Evolutionary conservation across 2,329 filamentous ascomycete species (phyloP).

Genomic region (Juglanconis sp.): DNA sequence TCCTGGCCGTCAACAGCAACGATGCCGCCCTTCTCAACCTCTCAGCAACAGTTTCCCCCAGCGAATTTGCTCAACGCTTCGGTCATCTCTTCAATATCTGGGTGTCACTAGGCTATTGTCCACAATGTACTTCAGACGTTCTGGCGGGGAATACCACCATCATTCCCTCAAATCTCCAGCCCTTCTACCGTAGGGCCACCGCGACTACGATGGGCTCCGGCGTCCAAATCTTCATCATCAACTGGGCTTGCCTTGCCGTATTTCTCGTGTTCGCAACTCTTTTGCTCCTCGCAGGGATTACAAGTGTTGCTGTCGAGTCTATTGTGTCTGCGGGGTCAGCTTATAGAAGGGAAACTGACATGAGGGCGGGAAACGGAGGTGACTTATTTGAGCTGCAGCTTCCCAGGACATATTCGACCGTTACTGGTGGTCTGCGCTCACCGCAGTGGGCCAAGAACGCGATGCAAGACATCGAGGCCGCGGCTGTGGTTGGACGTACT

Average conservation of each 20-base stretch:
- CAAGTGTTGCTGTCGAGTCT: constrained; percentile 12
- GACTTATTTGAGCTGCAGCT: constrained; percentile 12
- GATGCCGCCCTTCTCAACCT: not conserved
- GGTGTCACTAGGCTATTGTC: constrained; percentile 18
- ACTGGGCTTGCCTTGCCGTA: constrained; percentile 8
- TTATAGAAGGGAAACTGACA: no score
- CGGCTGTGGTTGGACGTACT: not conserved
- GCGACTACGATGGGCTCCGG: constrained; percentile 1
- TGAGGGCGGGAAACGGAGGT: not conserved
- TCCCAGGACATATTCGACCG: constrained; percentile 15
- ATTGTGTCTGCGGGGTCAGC: constrained; percentile 17
- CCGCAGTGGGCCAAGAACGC: constrained; percentile 17
- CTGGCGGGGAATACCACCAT: not conserved
- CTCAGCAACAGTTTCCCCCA: not conserved
- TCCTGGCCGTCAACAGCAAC: not conserved
- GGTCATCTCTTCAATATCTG: constrained; percentile 19
- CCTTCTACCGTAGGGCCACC: not conserved
- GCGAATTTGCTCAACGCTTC: constrained; percentile 11
- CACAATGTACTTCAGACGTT: constrained; percentile 6
- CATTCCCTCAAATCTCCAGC: constrained; percentile 1
- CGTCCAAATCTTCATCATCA: constrained; percentile 3
- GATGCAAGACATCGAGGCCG: constrained; percentile 20
- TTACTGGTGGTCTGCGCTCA: constrained; percentile 16
- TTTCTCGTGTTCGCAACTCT: constrained; percentile 9
- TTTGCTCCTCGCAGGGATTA: constrained; percentile 7